Percentiles rank a stretch among this genome's conserved stretches.
phyloP scores from a whole-genome alignment of 352 stramenopile species.

The Globisporangium cederbergense region DNA sequence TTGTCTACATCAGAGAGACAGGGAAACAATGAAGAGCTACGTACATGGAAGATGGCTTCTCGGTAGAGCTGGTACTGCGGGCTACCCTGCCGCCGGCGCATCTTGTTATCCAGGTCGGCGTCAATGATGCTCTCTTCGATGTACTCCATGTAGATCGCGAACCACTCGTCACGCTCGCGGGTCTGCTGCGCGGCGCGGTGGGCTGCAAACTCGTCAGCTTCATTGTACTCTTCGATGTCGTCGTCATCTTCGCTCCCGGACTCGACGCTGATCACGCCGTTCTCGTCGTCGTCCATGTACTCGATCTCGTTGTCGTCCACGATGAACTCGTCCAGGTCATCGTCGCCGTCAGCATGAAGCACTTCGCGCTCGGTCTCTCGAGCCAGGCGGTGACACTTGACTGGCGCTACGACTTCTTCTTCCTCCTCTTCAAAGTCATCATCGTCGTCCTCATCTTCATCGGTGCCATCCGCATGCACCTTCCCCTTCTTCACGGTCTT shows the following conservation, averaged over 20 bases:
- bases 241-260: constrained; percentile 46
- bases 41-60: constrained; percentile 59
- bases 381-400: constrained; percentile 7
- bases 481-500: constrained; percentile 19
- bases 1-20: neutral
- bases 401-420: constrained; percentile 10
- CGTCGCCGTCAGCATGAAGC: constrained; percentile 46
- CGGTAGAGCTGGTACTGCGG: constrained; percentile 45
- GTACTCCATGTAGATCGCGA: constrained; percentile 81
- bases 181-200: constrained; percentile 38
- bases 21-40: constrained; percentile 12
- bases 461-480: constrained; percentile 21
- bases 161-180: constrained; percentile 74
- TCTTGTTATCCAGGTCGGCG: constrained; percentile 53
- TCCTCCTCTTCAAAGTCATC: constrained; percentile 36
- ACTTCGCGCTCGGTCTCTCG: constrained; percentile 27
- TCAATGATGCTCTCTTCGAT: constrained; percentile 72
- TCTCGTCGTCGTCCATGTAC: constrained; percentile 86
- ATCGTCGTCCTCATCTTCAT: constrained; percentile 26
- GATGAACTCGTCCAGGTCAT: constrained; percentile 82
- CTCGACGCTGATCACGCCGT: constrained; percentile 57
- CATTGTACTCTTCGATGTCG: constrained; percentile 26
- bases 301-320: constrained; percentile 75
- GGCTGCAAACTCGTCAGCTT: constrained; percentile 33
- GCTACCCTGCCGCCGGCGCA: constrained; percentile 33